A percentile compares a stretch with the other conserved stretches of the same genome.
phyloP scores from a whole-genome alignment of 257 asterid genomes.

The Solanum ossicruentum region DNA sequence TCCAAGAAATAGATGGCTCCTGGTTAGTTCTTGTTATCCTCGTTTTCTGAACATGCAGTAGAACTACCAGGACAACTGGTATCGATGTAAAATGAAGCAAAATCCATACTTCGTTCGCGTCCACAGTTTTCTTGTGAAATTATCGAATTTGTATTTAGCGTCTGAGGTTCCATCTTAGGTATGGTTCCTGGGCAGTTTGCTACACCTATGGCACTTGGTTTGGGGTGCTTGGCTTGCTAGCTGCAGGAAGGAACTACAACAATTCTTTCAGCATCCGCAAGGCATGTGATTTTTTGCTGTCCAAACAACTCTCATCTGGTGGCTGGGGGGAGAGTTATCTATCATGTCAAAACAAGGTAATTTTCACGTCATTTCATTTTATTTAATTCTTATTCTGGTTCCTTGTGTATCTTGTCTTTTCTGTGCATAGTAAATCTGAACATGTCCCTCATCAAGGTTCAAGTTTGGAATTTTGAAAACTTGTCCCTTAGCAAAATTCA shows the following conservation, averaged over 20 bases:
- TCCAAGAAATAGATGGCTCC: conserved; percentile 84
- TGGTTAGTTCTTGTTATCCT: conserved; percentile 44
- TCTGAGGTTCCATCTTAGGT: conserved; percentile 29
- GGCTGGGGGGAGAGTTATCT: conserved; percentile 99
- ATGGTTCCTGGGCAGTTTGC: conserved; percentile 98
- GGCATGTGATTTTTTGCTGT: conserved; percentile 84
- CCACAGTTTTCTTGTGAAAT: not conserved
- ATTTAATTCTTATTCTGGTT: not conserved
- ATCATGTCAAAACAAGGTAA: conserved; percentile 89
- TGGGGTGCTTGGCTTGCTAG: conserved; percentile 77
- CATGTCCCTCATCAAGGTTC: not conserved
- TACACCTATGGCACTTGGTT: conserved; percentile 93
- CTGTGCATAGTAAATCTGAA: not conserved
- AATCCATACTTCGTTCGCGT: not conserved
- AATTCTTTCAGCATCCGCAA: conserved; percentile 55
- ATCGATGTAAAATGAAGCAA: not conserved
- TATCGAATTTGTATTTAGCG: not conserved
- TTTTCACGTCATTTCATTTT: not conserved
- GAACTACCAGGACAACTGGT: not conserved
- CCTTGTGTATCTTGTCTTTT: not conserved
- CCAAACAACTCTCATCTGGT: conserved; percentile 83
- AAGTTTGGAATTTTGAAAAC: not conserved
- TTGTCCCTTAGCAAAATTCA: not conserved
- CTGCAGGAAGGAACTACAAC: conserved; percentile 59
- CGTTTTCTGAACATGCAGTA: not conserved